Conservation (phyloP, 345 rosid species). For the Brassica rapa region DNA sequence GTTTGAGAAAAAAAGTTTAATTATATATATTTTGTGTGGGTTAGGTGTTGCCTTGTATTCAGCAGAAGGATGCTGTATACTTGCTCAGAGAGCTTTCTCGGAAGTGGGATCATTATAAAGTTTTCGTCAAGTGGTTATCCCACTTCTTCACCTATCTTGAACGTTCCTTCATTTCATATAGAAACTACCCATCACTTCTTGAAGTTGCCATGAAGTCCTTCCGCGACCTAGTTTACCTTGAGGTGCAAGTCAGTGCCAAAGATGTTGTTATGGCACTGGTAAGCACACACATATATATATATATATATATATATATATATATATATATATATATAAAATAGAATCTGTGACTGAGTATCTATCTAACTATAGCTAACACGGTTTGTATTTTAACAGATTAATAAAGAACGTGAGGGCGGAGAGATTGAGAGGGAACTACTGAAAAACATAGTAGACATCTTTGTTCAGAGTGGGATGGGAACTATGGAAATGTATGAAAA, state of each 20-base stretch:
- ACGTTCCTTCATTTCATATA: conserved; percentile 60
- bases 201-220: conserved; percentile 68
- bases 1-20: neutral
- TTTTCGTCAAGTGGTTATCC: conserved; percentile 69
- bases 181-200: conserved; percentile 48
- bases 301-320: no score
- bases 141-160: conserved; percentile 76
- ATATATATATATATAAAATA: neutral
- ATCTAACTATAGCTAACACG: conserved; percentile 16
- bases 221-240: conserved; percentile 48
- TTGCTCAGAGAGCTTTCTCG: conserved; percentile 69
- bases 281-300: neutral
- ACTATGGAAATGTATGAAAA: conserved; percentile 51
- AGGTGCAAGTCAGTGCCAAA: conserved; percentile 48
- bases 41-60: conserved; percentile 51
- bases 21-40: neutral
- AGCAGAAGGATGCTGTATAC: conserved; percentile 63
- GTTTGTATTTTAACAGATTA: conserved; percentile 23
- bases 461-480: conserved; percentile 71
- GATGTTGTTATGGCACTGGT: conserved; percentile 65
- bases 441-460: conserved; percentile 73
- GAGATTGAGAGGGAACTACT: conserved; percentile 69
- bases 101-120: conserved; percentile 72
- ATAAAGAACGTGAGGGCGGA: conserved; percentile 83
- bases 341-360: neutral